phyloP scores from a whole-genome alignment of 2,329 filamentous ascomycete genomes.

The Bipolaris oryzae region DNA sequence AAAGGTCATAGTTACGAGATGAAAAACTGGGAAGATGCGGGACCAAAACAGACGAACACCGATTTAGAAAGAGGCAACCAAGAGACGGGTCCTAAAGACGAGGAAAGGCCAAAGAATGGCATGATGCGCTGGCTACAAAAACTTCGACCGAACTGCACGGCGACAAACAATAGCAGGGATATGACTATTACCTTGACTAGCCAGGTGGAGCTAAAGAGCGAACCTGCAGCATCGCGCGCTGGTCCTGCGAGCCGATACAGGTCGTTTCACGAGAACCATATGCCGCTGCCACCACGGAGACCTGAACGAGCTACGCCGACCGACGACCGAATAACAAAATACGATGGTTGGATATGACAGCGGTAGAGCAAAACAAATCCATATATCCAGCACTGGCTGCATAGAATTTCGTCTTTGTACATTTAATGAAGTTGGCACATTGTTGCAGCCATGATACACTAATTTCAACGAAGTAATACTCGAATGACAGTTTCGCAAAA shows the following conservation, averaged over 20 bases:
- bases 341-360: too few relatives aligned
- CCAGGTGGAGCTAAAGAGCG: constrained; percentile 24
- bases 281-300: neutral
- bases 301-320: neutral
- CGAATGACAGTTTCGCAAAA: too few relatives aligned
- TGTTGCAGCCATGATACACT: too few relatives aligned
- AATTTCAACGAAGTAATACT: too few relatives aligned
- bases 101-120: constrained; percentile 1
- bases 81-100: constrained; percentile 13
- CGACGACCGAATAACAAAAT: too few relatives aligned
- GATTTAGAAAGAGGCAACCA: constrained; percentile 9
- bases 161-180: constrained; percentile 8
- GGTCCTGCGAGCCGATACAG: neutral
- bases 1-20: constrained; percentile 31
- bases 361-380: too few relatives aligned
- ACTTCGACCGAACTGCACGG: neutral
- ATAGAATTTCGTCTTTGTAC: too few relatives aligned
- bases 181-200: constrained; percentile 31
- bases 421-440: too few relatives aligned
- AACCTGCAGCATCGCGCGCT: constrained; percentile 9
- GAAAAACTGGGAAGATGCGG: constrained; percentile 28
- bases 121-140: constrained; percentile 22
- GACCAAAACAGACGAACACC: neutral
- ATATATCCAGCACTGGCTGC: too few relatives aligned
- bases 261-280: constrained; percentile 4